phyloP scores from a whole-genome alignment of 192 early-diverging fungal genomes.

The Spinellus fusiger region DNA sequence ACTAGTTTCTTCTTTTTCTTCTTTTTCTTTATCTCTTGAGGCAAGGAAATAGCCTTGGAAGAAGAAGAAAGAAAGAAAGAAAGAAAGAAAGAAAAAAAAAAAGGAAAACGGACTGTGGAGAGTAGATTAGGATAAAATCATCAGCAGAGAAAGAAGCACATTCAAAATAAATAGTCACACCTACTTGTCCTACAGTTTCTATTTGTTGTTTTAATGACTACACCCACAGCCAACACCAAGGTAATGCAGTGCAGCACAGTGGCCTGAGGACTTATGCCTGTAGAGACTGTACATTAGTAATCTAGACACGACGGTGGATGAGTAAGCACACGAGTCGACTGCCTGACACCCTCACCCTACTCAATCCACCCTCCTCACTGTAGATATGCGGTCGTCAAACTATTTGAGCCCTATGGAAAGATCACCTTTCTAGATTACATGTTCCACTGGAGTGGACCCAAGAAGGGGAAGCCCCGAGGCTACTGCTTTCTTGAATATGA shows the following conservation, averaged over 20 bases:
- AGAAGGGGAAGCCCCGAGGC: constrained; percentile 59
- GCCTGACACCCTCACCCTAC: neutral
- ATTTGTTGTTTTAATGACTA: neutral
- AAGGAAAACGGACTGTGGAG: too few species aligned
- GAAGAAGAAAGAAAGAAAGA: too few species aligned
- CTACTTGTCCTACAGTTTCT: too few species aligned
- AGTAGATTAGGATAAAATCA: too few species aligned
- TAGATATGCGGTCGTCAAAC: constrained; percentile 57
- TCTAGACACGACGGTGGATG: constrained; percentile 54
- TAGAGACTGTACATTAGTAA: constrained; percentile 67
- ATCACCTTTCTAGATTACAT: constrained; percentile 61
- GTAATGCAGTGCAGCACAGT: neutral
- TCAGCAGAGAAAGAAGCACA: too few species aligned
- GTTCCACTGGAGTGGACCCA: constrained; percentile 60
- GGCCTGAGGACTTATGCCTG: neutral
- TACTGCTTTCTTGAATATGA: constrained; percentile 68
- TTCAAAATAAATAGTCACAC: too few species aligned
- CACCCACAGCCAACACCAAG: constrained; percentile 6
- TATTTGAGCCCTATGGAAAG: constrained; percentile 62
- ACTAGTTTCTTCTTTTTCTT: neutral
- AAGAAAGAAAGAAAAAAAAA: too few species aligned
- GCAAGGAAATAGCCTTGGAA: neutral
- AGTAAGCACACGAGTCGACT: constrained; percentile 33
- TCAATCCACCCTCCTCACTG: neutral
- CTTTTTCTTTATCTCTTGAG: neutral